Evolutionary conservation across 139 green algal species (phyloP), one percentile per base, ranked within the genome.

Genomic region (Ettlia oleoabundans): DNA sequence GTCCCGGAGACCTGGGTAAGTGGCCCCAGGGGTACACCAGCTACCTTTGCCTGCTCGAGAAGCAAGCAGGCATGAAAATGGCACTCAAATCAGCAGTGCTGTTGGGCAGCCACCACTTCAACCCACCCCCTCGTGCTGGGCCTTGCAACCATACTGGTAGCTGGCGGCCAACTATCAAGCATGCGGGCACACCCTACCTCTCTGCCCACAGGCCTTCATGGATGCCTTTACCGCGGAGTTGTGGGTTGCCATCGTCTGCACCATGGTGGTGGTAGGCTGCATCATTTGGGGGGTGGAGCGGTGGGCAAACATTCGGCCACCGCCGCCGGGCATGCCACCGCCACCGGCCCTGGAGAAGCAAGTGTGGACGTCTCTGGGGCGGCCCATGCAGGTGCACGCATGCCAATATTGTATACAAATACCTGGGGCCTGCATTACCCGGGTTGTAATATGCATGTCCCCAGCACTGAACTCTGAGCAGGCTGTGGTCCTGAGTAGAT

Each of bases 241-340:
- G n/a, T 82, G 76, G 76, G 32, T 82, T 58, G 76, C 76, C 9
- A 73, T 82, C 1, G 38, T 71, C n/a, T 37, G 47, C 2, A 82
- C 76, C 2, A 38, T 26, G 0, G 32, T 73, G 5, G 76, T 21
- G 1, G 61, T 82, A 28, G 76, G 76, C 8, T 4, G 41, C 13
- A 61, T 82, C 1, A 19, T 72, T 38, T 82, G 58, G 58, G 40
- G 18, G 3, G n/a, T 73, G 28, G 61, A 82, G 28, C 40, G n/a
- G 3, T 72, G 58, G 76, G 61, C 61, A 18, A 77, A 63, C 70
- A 7, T 76, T 38, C 42, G 28, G 1, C 70, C 42, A 15, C 10
- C 70, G 9, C 43, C 9, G 15, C 43, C 32, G 18, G 26, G 41
- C 19, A 40, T 32, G 18, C 43, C 70, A 18, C 70, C 70, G 40